A percentile compares a stretch with the other conserved stretches of the same genome.
phyloP scores from a whole-genome alignment of 768 basidiomycete genomes.

The Tricholoma saponaceum region DNA sequence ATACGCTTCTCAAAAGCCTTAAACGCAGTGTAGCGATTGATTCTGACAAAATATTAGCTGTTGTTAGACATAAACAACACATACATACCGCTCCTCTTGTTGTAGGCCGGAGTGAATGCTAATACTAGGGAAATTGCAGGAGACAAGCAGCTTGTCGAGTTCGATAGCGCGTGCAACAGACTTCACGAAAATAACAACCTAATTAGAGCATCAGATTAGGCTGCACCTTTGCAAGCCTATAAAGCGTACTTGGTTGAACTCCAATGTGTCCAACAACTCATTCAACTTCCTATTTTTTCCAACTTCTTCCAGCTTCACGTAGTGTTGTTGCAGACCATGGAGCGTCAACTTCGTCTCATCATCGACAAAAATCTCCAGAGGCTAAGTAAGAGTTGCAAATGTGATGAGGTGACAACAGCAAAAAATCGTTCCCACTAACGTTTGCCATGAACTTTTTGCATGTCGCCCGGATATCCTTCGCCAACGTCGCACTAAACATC shows the following conservation, averaged over 20 bases:
- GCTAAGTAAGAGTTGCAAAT: conserved; percentile 51
- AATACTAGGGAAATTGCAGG: conserved; percentile 98
- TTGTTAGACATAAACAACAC: conserved; percentile 4
- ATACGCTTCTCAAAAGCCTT: conserved; percentile 99
- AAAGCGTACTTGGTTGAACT: conserved; percentile 91
- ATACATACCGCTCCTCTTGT: conserved; percentile 90
- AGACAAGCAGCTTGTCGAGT: conserved; percentile 90
- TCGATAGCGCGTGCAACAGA: conserved; percentile 96
- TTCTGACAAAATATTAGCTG: conserved; percentile 41
- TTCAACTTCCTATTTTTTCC: conserved; percentile 97
- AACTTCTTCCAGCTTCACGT: conserved; percentile 92
- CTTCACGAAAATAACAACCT: conserved; percentile 99
- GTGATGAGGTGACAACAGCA: background rate
- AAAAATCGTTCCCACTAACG: conserved; percentile 45
- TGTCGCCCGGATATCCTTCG: conserved; percentile 94
- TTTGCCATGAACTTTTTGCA: conserved; percentile 99
- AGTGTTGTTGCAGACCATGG: conserved; percentile 98
- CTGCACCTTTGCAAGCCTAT: background rate
- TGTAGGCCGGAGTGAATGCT: conserved; percentile 92
- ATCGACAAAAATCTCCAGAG: conserved; percentile 98
- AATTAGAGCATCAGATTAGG: background rate
- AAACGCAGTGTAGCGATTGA: conserved; percentile 94
- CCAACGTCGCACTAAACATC: conserved; percentile 99
- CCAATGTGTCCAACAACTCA: conserved; percentile 89
- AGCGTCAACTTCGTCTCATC: conserved; percentile 98